Conservation (phyloP, 805 yeast species). For the Barnettozyma sucrosica region DNA sequence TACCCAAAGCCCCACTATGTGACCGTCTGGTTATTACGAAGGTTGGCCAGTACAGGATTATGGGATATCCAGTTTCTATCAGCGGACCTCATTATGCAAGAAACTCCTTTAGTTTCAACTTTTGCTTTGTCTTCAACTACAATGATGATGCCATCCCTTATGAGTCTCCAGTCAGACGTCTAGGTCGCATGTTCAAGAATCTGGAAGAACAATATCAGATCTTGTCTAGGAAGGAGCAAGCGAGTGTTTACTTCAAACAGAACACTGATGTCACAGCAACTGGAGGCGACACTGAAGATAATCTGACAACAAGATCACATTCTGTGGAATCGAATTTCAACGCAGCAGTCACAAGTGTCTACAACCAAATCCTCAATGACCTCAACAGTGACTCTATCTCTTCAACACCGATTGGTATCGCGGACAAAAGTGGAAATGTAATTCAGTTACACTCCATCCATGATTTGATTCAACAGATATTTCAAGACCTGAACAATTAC, state of each 20-base stretch:
- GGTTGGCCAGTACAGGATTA: conserved; percentile 60
- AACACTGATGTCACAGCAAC: not conserved
- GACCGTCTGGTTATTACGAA: conserved; percentile 73
- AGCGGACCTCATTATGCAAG: conserved; percentile 73
- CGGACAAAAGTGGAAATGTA: conserved; percentile 16
- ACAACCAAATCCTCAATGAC: conserved; percentile 26
- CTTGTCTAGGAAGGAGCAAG: conserved; percentile 50
- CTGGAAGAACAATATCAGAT: conserved; percentile 84
- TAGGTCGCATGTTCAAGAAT: conserved; percentile 85
- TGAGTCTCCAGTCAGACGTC: conserved; percentile 75
- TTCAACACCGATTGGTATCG: conserved; percentile 24
- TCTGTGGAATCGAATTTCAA: conserved; percentile 18
- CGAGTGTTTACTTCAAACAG: conserved; percentile 30
- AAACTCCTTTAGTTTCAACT: conserved; percentile 88
- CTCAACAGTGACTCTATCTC: conserved; percentile 20
- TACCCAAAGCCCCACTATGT: conserved; percentile 90
- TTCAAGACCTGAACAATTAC: conserved; percentile 88
- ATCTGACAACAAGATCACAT: conserved; percentile 12
- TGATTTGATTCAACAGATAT: conserved; percentile 81
- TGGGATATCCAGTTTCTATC: conserved; percentile 87
- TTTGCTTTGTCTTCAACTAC: conserved; percentile 85
- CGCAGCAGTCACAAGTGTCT: conserved; percentile 9
- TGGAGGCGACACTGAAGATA: conserved; percentile 8
- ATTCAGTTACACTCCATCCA: conserved; percentile 46
- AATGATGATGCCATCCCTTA: conserved; percentile 79